Evolutionary conservation across 2,329 filamentous ascomycete species (phyloP).

Genomic region (Penicillium olsonii): DNA sequence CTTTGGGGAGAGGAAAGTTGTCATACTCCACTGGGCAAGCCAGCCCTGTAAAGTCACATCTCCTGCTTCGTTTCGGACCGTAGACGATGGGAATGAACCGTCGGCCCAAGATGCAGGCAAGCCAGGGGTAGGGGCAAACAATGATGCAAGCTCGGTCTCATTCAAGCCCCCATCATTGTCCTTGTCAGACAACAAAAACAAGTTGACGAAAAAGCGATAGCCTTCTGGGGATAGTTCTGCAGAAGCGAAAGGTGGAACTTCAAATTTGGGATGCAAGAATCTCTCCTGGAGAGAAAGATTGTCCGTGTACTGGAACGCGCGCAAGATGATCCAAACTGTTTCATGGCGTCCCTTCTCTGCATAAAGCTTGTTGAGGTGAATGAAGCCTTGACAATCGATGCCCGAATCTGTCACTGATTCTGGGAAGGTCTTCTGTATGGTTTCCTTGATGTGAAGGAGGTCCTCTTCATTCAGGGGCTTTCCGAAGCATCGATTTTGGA

Average conservation of each 20-base stretch:
- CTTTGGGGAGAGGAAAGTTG: constrained; percentile 92
- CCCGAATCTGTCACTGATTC: constrained; percentile 66
- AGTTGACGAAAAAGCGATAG: constrained; percentile 95
- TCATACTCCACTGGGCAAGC: constrained; percentile 99
- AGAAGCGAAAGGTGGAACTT: constrained; percentile 88
- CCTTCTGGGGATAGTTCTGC: constrained; percentile 91
- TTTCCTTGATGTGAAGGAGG: constrained; percentile 85
- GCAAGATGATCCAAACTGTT: constrained; percentile 95
- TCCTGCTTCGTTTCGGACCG: constrained; percentile 91
- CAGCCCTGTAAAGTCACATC: constrained; percentile 96
- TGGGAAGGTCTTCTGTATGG: constrained; percentile 70
- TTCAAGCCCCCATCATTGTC: constrained; percentile 96
- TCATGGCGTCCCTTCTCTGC: constrained; percentile 97
- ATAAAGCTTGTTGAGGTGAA: constrained; percentile 92
- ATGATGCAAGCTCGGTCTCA: constrained; percentile 75
- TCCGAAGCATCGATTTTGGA: constrained; percentile 89
- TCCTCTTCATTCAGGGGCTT: constrained; percentile 81
- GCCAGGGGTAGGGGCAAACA: constrained; percentile 92
- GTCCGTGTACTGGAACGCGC: constrained; percentile 95
- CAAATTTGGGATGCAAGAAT: constrained; percentile 90
- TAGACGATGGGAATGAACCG: constrained; percentile 86
- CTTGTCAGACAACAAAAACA: constrained; percentile 93
- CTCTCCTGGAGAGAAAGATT: constrained; percentile 87
- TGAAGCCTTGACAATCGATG: constrained; percentile 79
- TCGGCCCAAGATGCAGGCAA: constrained; percentile 85